Percentiles rank a stretch among this genome's conserved stretches.
phyloP scores from a whole-genome alignment of 176 grass and related monocot species.

The Pontederia paniculata region DNA sequence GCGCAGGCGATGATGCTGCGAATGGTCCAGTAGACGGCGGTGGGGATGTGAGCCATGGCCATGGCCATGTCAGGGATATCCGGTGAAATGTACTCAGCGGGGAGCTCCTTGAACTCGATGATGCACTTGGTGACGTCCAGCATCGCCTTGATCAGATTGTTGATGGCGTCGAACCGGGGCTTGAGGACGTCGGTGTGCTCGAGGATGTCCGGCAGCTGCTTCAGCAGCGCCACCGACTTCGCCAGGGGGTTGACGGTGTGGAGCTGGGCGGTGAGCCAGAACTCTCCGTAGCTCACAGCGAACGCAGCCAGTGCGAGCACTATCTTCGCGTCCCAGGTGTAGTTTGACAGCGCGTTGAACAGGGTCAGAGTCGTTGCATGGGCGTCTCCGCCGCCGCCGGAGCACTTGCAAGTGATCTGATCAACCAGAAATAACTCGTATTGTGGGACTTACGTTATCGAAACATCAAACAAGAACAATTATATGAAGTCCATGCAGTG shows the following conservation, averaged over 20 bases:
- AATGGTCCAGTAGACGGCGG: constrained; percentile 38
- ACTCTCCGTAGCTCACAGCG: constrained; percentile 30
- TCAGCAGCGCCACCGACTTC: constrained; percentile 23
- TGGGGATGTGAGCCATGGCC: constrained; percentile 27
- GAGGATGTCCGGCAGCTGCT: constrained; percentile 31
- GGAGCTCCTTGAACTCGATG: constrained; percentile 33
- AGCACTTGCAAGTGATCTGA: constrained; percentile 33
- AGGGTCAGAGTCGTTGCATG: constrained; percentile 24
- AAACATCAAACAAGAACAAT: no score
- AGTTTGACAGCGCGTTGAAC: constrained; percentile 18
- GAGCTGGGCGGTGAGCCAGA: constrained; percentile 33
- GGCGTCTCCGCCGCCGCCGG: constrained; percentile 18
- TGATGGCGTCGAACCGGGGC: constrained; percentile 34
- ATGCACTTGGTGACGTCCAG: constrained; percentile 34
- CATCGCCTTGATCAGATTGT: constrained; percentile 41
- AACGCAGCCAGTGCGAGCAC: constrained; percentile 33
- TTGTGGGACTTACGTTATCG: no score
- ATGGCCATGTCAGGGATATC: constrained; percentile 21
- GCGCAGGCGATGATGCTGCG: constrained; percentile 31
- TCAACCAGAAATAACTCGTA: not conserved
- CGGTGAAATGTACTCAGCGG: constrained; percentile 7
- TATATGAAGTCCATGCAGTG: no score
- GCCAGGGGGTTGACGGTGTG: constrained; percentile 28
- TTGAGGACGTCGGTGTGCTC: constrained; percentile 32
- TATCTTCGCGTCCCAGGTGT: constrained; percentile 37